phyloP scores from a whole-genome alignment of 768 basidiomycete species.

The Trametes punicea region DNA sequence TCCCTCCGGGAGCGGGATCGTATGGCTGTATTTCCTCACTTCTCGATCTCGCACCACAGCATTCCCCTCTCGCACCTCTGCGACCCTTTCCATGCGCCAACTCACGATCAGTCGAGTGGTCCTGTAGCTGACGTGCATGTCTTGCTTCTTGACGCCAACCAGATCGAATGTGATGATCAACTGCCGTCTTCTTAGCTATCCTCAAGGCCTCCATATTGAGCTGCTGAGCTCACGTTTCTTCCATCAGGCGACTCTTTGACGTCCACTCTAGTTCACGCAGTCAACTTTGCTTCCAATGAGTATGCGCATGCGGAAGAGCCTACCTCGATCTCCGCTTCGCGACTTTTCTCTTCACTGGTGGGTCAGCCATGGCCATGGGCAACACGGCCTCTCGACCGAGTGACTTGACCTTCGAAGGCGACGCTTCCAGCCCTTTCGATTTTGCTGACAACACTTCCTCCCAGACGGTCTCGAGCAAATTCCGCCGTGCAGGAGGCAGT shows the following conservation, averaged over 20 bases:
- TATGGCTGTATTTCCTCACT: constrained; percentile 62
- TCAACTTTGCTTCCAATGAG: not conserved
- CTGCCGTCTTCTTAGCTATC: constrained; percentile 22
- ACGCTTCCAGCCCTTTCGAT: constrained; percentile 61
- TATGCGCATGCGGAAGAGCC: constrained; percentile 22
- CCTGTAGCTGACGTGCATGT: constrained; percentile 74
- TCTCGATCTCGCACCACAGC: constrained; percentile 59
- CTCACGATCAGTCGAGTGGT: constrained; percentile 57
- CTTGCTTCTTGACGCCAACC: constrained; percentile 64
- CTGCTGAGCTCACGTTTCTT: constrained; percentile 36
- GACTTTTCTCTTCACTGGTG: constrained; percentile 34
- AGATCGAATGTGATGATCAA: constrained; percentile 71
- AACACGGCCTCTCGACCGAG: constrained; percentile 41
- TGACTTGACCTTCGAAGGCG: constrained; percentile 68
- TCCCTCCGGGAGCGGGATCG: constrained; percentile 69
- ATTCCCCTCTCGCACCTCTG: constrained; percentile 60
- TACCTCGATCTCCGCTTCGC: constrained; percentile 67
- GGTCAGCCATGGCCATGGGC: constrained; percentile 5
- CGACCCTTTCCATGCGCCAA: constrained; percentile 59
- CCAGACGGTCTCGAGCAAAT: constrained; percentile 60
- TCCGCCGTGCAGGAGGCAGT: constrained; percentile 19
- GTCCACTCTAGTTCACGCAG: constrained; percentile 44
- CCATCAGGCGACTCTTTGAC: constrained; percentile 72
- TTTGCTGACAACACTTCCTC: constrained; percentile 61
- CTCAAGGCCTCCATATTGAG: not conserved